These are phyloP conservation scores for Aegilops tauschii DNA, from an alignment of 176 grass and related monocot species.

Conservation along the genomic window DNA sequence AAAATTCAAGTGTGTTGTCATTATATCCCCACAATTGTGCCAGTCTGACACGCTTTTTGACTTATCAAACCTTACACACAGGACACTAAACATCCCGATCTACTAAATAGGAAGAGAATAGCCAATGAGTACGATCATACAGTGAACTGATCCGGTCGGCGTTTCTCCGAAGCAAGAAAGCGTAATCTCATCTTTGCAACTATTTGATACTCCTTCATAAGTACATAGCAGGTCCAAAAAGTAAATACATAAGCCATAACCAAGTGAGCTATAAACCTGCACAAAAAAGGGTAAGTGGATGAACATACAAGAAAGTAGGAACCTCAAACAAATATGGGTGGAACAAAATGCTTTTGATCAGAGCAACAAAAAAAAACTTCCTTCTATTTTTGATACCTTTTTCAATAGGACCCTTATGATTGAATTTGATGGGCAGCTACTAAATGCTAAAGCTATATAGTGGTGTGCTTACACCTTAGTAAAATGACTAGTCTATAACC, in stretches of 20 bases:
- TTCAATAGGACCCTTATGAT: too few species aligned
- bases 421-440: neutral
- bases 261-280: slow-evolving; percentile 81
- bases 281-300: slow-evolving; percentile 9
- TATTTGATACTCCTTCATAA: slow-evolving; percentile 75
- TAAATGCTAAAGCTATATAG: neutral
- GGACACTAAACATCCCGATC: neutral
- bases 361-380: too few species aligned
- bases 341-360: neutral
- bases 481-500: neutral
- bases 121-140: slow-evolving; percentile 47
- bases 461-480: too few species aligned
- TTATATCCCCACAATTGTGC: neutral
- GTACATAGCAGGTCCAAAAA: slow-evolving; percentile 96
- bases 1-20: neutral
- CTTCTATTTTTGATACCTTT: too few species aligned
- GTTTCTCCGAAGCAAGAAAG: slow-evolving; percentile 89
- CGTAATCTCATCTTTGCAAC: slow-evolving; percentile 66
- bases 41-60: neutral
- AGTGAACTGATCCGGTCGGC: slow-evolving; percentile 88
- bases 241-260: slow-evolving; percentile 78
- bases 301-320: neutral
- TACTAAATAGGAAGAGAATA: slow-evolving; percentile 5
- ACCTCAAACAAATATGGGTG: neutral
- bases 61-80: neutral